Evolutionary conservation across 495 filamentous ascomycete species (phyloP), one percentile per base, ranked within the genome.

Genomic region (Neurospora sp.): DNA sequence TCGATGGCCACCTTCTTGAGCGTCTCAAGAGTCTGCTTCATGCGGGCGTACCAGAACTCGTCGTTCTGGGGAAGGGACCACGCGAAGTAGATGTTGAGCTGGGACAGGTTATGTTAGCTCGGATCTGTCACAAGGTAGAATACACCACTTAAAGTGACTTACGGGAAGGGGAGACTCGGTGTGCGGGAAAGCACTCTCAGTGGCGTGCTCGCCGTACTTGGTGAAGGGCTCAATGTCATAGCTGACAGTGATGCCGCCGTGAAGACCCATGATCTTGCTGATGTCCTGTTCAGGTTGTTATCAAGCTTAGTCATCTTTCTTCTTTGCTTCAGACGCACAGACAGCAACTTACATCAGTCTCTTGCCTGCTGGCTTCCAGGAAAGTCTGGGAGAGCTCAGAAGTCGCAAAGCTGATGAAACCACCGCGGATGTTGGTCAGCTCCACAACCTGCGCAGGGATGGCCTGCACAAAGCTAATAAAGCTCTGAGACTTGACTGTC

Each of bases 401-500:
- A 0, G 78, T 79, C n/a, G 75, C 77, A 20, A 79, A 59, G 41
- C 61, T 79, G 27, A 69, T 71, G 39, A 79, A 79, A 0, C 68
- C 72, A 11, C 78, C 78, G 3, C 78, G 37, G n/a, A 70, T 10
- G n/a, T 78, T 79, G 0, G 37, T 37, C 37, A 71, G 3, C 53
- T 68, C 16, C 1, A 40, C 44, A 3, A 79, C n/a, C 11, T 73
- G 44, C 1, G 75, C 44, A 5, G 77, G 78, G 39, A 79, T 72
- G 5, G 73, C 70, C 5, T 38, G 2, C 18, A 87, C 79, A 9
- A 88, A 78, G 12, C 85, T 81, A 44, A 83, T 82, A 70, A 88
- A 89, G n/a, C 77, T 84, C 69, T 86, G 82, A 70, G 82, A 85
- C 40, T 85, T 86, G 78, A 84, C 83, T 40, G 80, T 81, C 35